Conservation (phyloP, 164 flowering plant genomes). For the Nymphaea thermarum region DNA sequence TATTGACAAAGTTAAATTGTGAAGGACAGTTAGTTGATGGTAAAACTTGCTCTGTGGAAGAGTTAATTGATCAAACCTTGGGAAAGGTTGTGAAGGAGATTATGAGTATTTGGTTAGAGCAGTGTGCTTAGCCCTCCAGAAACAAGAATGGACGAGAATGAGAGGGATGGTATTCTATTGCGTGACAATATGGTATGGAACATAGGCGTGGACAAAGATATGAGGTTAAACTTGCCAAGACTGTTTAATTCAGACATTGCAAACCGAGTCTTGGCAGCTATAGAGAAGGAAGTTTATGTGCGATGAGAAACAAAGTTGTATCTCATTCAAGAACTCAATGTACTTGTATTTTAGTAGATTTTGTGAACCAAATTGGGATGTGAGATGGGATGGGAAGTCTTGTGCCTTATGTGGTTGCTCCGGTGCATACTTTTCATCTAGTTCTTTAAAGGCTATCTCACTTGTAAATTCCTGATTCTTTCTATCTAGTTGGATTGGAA, state of each 20-base stretch:
- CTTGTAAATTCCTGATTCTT: too few species aligned
- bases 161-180: constrained; percentile 22
- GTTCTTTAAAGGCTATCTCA: too few species aligned
- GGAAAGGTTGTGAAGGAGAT: constrained; percentile 32
- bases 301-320: not conserved
- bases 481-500: too few species aligned
- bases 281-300: constrained; percentile 16
- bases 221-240: constrained; percentile 51
- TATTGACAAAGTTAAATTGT: constrained; percentile 29
- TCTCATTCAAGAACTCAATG: not conserved
- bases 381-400: too few species aligned
- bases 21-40: constrained; percentile 7
- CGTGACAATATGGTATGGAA: constrained; percentile 45
- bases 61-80: constrained; percentile 26
- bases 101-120: constrained; percentile 44
- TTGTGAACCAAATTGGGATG: too few species aligned
- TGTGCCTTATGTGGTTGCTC: too few species aligned
- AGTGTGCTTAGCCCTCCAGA: constrained; percentile 23
- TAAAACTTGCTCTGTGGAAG: constrained; percentile 23
- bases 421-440: too few species aligned
- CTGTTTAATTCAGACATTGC: constrained; percentile 66
- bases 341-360: too few species aligned
- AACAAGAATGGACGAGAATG: constrained; percentile 27
- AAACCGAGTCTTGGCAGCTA: constrained; percentile 30
- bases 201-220: constrained; percentile 57